phyloP scores from a whole-genome alignment of 2,329 filamentous ascomycete genomes.

The Ambrosiella beaveri region DNA sequence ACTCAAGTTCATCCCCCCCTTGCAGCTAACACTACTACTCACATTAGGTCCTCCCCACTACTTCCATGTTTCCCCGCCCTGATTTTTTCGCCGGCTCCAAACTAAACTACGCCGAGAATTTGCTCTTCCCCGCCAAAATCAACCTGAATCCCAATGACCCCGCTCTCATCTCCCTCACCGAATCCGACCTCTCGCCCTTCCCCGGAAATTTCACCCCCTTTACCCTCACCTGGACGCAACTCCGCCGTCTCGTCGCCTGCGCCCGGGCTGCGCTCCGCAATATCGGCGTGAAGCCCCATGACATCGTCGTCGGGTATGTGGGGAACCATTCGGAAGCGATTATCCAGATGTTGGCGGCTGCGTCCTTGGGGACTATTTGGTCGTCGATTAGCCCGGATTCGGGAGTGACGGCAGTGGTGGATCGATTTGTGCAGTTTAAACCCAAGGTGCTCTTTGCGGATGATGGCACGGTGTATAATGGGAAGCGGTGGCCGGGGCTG shows the following conservation, averaged over 20 bases:
- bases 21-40: background rate
- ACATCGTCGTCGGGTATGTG: slow-evolving; percentile 56
- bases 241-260: slow-evolving; percentile 58
- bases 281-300: slow-evolving; percentile 38
- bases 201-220: background rate
- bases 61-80: slow-evolving; percentile 70
- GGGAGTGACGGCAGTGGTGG: slow-evolving; percentile 77
- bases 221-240: slow-evolving; percentile 45
- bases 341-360: slow-evolving; percentile 71
- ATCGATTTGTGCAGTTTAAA: slow-evolving; percentile 69
- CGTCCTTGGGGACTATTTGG: slow-evolving; percentile 76
- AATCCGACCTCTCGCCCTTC: slow-evolving; percentile 33
- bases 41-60: slow-evolving; percentile 46
- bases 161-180: slow-evolving; percentile 57
- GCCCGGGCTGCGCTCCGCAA: slow-evolving; percentile 56
- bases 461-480: slow-evolving; percentile 80
- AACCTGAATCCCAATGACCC: slow-evolving; percentile 55
- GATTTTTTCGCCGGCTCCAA: slow-evolving; percentile 64
- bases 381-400: slow-evolving; percentile 86
- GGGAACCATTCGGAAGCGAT: slow-evolving; percentile 81
- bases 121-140: slow-evolving; percentile 55
- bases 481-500: slow-evolving; percentile 66
- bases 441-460: slow-evolving; percentile 73
- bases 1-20: background rate
- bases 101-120: slow-evolving; percentile 89